Base-by-base conservation (phyloP, 1,284 basidiomycete species). In the Apiotrichum gamsii region DNA sequence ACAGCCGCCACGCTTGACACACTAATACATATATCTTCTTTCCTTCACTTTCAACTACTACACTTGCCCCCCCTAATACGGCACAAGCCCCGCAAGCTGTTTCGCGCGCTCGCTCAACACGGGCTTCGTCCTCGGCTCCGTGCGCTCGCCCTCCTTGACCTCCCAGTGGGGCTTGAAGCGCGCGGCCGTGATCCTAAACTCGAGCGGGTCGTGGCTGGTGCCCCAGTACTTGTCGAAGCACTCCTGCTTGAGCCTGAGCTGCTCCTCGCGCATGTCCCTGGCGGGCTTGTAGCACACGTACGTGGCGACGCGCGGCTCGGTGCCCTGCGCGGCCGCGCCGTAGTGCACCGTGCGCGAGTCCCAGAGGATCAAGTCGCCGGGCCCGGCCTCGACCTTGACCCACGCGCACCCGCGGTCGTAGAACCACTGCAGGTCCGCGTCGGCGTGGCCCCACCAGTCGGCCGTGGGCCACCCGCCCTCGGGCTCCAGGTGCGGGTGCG, bases 271-370 rank as follows among this genome's bases (percentile, higher is more conserved):
- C 14, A 63, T 62, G 34, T 58, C 61, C 21, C 44, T 43, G 4
- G 60, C 60, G 11, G 66, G 66, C 47, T 66, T 69, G 60, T 63
- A 69, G 51, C 66, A 69, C 19, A 69, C 64, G 31, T 69, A 68
- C 24, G 61, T 67, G 2, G 64, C 64, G 23, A 69, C 42, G 24
- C 66, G 52, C 18, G 64, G 60, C 52, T 56, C 36, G 39, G 59
- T 49, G 18, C 65, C 64, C 25, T 30, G 36, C 6, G 64, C 62
- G 32, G 56, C 56, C 19, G 57, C 64, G 39, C 64, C 64, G 45
- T 68, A 68, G 49, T 68, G 60, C 32, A 61, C 45, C 23, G 49
- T 56, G 34, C 55, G 24, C 37, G 46, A 54, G 50, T 63, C 61
- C 64, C 64, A 68, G 25, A 67, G 56, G 43, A 67, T 65, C n/a